Base-by-base conservation (phyloP, 2,329 filamentous ascomycete species). In the Metarhizium anisopliae region DNA sequence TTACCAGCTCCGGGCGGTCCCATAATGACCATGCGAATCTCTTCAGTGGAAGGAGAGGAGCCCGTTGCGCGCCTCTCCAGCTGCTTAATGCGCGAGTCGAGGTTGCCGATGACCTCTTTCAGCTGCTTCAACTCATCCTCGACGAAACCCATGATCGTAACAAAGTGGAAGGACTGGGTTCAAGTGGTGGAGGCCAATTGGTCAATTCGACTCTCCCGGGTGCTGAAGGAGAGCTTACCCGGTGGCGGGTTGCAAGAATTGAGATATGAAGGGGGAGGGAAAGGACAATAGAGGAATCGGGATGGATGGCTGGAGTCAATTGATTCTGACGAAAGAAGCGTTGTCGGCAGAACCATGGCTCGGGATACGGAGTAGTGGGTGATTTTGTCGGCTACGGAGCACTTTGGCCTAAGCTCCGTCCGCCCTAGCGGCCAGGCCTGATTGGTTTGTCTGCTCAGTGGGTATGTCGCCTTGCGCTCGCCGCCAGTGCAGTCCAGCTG, bases 11-110 rank as follows among this genome's bases (percentile, higher is more conserved):
- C 94, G 56, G 94, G 94, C 70, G 94, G 94, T 42, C 94, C 94
- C 78, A 99, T 97, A 68, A 99, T 79, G 67, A 99, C 91, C 89
- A 99, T 95, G 76, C 94, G 87, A 74, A 99, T 83, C 68, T 87
- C 82, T 64, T 86, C 80, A 43, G 79, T 64, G 59, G 79, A 79
- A 45, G 63, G 60, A 45, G 74, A 70, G 63, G 77, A 76, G 63
- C 81, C 79, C 58, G 78, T 75, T 64, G 94, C 78, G 70, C 84
- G 85, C 68, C 81, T 74, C 75, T 99, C 94, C 63, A 99, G 83
- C 69, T 89, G 82, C 74, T 87, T 85, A 67, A 99, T 88, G 68
- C 93, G 87, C 70, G 83, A 78, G 76, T 97, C 91, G 66, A 99
- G 86, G 75, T 84, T 83, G 70, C 83, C 79, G 71, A 97, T 86